Conservation (phyloP, 805 yeast species). For the Jamesozyma piceae region DNA sequence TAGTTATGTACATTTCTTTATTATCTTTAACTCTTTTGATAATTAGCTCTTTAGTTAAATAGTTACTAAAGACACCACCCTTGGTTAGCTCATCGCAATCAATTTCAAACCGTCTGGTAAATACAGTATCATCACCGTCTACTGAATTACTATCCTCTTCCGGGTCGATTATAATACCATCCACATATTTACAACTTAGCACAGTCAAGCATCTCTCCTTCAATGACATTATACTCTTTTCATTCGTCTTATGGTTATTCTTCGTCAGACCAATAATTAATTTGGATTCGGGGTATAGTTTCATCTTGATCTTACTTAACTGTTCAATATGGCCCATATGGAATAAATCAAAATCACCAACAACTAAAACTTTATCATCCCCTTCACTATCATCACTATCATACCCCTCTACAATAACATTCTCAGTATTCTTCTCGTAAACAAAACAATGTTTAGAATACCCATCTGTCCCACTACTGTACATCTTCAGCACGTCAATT, state of each 20-base stretch:
- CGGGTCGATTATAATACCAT: conserved; percentile 51
- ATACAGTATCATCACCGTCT: not conserved
- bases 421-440: conserved; percentile 38
- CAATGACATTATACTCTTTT: conserved; percentile 56
- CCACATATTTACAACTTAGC: conserved; percentile 77
- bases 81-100: conserved; percentile 37
- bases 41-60: conserved; percentile 61
- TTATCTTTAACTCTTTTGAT: conserved; percentile 64
- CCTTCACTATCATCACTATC: conserved; percentile 8
- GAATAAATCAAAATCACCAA: conserved; percentile 86
- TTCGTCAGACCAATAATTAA: conserved; percentile 42
- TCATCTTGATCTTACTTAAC: conserved; percentile 30
- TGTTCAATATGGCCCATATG: conserved; percentile 88
- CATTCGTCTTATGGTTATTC: conserved; percentile 36
- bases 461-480: conserved; percentile 61
- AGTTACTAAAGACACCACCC: conserved; percentile 46
- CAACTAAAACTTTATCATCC: conserved; percentile 28
- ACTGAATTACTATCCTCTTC: not conserved
- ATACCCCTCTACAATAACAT: conserved; percentile 21
- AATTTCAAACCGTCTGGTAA: conserved; percentile 20
- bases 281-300: conserved; percentile 44
- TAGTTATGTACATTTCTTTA: conserved; percentile 64
- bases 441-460: conserved; percentile 42
- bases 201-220: conserved; percentile 82
- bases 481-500: conserved; percentile 30